phyloP scores from a whole-genome alignment of 225 moss, liverwort and hornwort genomes.

The Pleurozium schreberi region DNA sequence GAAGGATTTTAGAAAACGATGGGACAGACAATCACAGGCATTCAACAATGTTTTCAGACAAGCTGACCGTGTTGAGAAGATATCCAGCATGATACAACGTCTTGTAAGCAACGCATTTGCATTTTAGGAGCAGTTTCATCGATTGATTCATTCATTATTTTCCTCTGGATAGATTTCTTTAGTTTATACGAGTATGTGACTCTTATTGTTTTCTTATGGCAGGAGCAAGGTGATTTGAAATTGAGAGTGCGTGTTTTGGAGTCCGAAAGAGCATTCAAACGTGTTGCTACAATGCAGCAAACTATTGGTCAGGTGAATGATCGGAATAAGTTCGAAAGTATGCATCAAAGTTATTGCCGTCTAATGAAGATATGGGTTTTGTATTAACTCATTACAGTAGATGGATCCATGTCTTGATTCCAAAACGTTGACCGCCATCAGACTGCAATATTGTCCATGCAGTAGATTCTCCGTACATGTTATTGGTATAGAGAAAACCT shows the following conservation, averaged over 20 bases:
- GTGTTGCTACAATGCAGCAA: conserved; percentile 83
- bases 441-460: not conserved
- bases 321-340: not conserved
- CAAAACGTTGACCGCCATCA: not conserved
- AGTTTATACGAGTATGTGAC: not conserved
- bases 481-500: not conserved
- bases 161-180: not conserved
- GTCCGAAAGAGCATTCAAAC: conserved; percentile 90
- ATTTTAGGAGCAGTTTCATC: not conserved
- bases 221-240: conserved; percentile 99
- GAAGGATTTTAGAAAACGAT: conserved; percentile 76
- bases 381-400: not conserved
- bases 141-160: not conserved
- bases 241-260: conserved; percentile 91
- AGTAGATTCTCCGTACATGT: not conserved
- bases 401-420: not conserved
- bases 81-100: conserved; percentile 73
- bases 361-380: not conserved
- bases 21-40: conserved; percentile 83
- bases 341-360: not conserved
- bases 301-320: conserved; percentile 73
- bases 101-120: conserved; percentile 40
- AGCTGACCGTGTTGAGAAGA: conserved; percentile 83
- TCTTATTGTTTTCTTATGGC: not conserved
- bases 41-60: conserved; percentile 83